Evolutionary conservation across 441 rosid species (phyloP).

Genomic region (Lepidium campestre): DNA sequence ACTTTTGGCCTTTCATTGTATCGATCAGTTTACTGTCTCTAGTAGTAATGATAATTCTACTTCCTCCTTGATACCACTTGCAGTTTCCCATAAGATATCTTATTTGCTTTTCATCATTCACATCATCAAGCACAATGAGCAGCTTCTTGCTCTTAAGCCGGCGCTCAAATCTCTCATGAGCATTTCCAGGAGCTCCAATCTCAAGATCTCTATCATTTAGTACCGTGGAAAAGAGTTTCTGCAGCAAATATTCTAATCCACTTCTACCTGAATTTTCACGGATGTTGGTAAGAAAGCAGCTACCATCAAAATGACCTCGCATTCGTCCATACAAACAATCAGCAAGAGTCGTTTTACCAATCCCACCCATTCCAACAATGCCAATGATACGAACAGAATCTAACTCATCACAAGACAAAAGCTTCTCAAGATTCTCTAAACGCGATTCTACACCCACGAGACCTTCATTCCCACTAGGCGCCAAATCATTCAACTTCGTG

Average conservation of each 20-base stretch:
- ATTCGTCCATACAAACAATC: conserved; percentile 18
- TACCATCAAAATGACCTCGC: conserved; percentile 24
- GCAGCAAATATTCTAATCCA: conserved; percentile 11
- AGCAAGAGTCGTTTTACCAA: conserved; percentile 35
- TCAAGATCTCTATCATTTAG: background rate
- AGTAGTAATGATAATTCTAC: conserved; percentile 39
- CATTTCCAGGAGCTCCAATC: conserved; percentile 21
- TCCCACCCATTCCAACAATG: conserved; percentile 42
- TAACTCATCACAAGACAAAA: background rate
- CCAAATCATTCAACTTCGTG: conserved; percentile 18
- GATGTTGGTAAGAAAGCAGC: conserved; percentile 26
- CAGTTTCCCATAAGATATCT: conserved; percentile 11
- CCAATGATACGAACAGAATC: conserved; percentile 27
- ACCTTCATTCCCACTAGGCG: conserved; percentile 14
- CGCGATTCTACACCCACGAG: conserved; percentile 29
- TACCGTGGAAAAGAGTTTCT: conserved; percentile 18
- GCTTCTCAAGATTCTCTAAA: background rate
- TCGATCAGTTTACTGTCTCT: conserved; percentile 31
- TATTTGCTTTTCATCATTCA: conserved; percentile 17
- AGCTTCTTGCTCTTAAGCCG: conserved; percentile 19
- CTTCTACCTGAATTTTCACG: conserved; percentile 7
- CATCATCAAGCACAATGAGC: conserved; percentile 38
- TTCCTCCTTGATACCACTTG: conserved; percentile 37
- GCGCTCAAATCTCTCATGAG: conserved; percentile 5
- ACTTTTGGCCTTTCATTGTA: conserved; percentile 12